A percentile compares a stretch with the other conserved stretches of the same genome.
These are phyloP conservation scores for Leishmania guyanensis DNA, from an alignment of 208 protist genomes.

Conservation along the genomic window DNA sequence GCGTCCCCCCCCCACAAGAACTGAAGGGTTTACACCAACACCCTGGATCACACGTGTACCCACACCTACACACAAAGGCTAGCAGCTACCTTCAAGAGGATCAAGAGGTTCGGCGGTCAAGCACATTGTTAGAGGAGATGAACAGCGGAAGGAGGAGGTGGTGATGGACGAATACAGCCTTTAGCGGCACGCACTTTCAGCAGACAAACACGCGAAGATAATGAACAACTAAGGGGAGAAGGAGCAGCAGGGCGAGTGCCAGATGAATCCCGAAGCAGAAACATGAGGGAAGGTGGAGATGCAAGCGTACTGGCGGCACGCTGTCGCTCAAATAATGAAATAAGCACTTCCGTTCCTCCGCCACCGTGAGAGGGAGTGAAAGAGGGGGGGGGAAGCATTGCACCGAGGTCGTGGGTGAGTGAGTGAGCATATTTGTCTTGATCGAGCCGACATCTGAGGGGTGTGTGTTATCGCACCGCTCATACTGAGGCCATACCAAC, in stretches of 20 bases:
- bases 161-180: neutral
- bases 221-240: neutral
- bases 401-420: neutral
- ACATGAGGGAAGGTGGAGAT: neutral
- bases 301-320: neutral
- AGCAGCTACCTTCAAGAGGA: neutral
- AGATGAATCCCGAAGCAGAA: neutral
- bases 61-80: neutral
- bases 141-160: neutral
- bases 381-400: neutral
- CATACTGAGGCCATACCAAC: neutral
- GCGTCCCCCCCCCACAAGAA: neutral
- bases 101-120: neutral
- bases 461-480: neutral
- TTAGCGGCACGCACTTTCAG: neutral
- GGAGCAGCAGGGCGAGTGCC: neutral
- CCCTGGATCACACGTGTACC: neutral
- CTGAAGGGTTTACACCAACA: neutral
- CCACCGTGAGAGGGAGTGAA: neutral
- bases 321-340: neutral
- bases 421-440: neutral
- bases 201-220: neutral
- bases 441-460: neutral
- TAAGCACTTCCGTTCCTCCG: neutral
- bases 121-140: neutral